phyloP scores from a whole-genome alignment of 2,329 filamentous ascomycete genomes.

The Pestalotiopsis sp. region DNA sequence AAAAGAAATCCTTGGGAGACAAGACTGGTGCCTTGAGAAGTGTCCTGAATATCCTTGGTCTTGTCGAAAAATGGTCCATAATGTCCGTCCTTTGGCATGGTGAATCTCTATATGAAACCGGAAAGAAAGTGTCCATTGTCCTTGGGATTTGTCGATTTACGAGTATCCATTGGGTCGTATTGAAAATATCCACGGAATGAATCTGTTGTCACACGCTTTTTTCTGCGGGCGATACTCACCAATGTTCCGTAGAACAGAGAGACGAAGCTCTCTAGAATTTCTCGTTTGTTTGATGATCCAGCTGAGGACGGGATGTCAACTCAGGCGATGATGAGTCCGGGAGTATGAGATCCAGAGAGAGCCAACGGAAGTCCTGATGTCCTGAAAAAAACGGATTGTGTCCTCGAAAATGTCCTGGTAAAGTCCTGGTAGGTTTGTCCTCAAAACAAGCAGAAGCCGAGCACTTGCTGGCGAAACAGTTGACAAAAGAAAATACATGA shows the following conservation, averaged over 20 bases:
- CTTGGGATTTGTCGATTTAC: not conserved
- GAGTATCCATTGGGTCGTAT: slow-evolving; percentile 10
- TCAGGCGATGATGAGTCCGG: slow-evolving; percentile 8
- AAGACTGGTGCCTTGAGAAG: not conserved
- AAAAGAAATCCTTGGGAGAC: not conserved
- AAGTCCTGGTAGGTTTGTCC: slow-evolving; percentile 18
- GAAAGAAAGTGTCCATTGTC: slow-evolving; percentile 5
- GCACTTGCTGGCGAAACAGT: slow-evolving; percentile 35
- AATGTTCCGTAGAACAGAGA: slow-evolving; percentile 1
- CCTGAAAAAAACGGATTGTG: slow-evolving; percentile 12
- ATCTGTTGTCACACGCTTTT: slow-evolving; percentile 27
- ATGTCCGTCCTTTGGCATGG: not conserved
- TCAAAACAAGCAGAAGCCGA: slow-evolving; percentile 13
- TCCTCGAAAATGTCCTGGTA: slow-evolving; percentile 24
- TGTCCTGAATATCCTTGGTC: not conserved
- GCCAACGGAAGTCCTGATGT: not conserved
- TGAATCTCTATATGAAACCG: slow-evolving; percentile 1
- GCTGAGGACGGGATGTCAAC: slow-evolving; percentile 27
- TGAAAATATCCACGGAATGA: not conserved
- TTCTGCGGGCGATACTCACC: slow-evolving; percentile 43
- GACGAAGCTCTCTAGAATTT: not conserved
- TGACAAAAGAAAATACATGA: slow-evolving; percentile 33
- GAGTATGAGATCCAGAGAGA: not conserved
- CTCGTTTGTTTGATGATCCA: slow-evolving; percentile 30
- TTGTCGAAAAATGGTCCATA: not conserved